Evolutionary conservation across 2,329 filamentous ascomycete genomes (phyloP).

Genomic region (Penicillium fuscoglaucum): DNA sequence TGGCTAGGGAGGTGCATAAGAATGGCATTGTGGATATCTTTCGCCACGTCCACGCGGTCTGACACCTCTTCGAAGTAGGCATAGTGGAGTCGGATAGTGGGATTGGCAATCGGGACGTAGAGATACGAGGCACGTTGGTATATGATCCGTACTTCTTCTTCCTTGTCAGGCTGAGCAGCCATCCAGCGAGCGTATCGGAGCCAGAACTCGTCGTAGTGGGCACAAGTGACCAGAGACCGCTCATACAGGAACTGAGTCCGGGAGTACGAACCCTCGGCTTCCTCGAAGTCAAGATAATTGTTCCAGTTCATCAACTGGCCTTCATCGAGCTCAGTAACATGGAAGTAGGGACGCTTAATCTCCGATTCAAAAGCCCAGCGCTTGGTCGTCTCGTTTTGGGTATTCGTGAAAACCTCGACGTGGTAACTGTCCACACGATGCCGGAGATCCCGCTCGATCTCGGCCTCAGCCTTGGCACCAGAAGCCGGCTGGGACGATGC

Average conservation of each 20-base stretch:
- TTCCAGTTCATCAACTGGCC: constrained; percentile 85
- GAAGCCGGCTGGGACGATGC: constrained; percentile 45
- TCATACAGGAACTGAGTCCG: constrained; percentile 86
- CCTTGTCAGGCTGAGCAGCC: constrained; percentile 73
- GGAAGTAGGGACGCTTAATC: constrained; percentile 95
- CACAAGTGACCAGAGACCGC: constrained; percentile 86
- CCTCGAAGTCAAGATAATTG: constrained; percentile 95
- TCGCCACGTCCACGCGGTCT: constrained; percentile 72
- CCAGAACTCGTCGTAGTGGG: constrained; percentile 98
- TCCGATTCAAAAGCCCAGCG: constrained; percentile 94
- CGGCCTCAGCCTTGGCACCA: constrained; percentile 64
- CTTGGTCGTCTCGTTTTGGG: constrained; percentile 84
- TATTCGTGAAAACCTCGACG: constrained; percentile 75
- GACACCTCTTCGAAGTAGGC: constrained; percentile 91
- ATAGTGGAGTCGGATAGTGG: constrained; percentile 82
- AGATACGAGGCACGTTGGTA: constrained; percentile 83
- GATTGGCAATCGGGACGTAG: constrained; percentile 82
- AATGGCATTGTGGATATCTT: constrained; percentile 81
- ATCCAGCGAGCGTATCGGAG: constrained; percentile 97
- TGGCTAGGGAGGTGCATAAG: constrained; percentile 75
- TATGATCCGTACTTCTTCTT: constrained; percentile 88
- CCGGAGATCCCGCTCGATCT: constrained; percentile 80
- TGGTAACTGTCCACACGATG: constrained; percentile 76
- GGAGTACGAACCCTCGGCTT: constrained; percentile 73
- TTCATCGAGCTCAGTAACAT: constrained; percentile 88